Evolutionary conservation across 164 flowering plant species (phyloP).

Genomic region (Amborella trichopoda): DNA sequence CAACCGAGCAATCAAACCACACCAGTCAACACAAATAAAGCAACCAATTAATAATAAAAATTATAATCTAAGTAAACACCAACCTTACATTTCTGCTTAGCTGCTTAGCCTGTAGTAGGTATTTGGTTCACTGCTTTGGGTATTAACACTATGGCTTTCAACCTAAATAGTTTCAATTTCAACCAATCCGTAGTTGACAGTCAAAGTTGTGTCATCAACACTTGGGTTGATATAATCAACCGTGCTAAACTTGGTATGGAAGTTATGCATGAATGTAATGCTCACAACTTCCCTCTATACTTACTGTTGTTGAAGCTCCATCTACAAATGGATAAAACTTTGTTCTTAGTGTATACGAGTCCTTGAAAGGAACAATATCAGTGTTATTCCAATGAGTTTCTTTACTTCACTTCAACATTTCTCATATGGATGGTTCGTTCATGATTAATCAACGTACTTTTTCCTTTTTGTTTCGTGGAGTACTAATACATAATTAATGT

Average conservation of each 20-base stretch:
- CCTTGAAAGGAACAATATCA: conserved; percentile 1
- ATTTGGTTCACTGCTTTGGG: conserved; percentile 7
- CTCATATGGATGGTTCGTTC: too few relatives aligned
- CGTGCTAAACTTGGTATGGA: conserved; percentile 5
- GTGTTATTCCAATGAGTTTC: too few relatives aligned
- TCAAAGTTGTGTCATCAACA: conserved; percentile 6
- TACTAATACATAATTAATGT: too few relatives aligned
- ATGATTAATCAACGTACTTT: too few relatives aligned
- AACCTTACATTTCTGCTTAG: conserved; percentile 5
- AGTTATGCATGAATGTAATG: conserved; percentile 5
- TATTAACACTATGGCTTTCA: conserved; percentile 10
- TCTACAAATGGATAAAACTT: conserved; percentile 3
- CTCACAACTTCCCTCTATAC: too few relatives aligned
- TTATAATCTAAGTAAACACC: too few relatives aligned
- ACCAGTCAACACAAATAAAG: too few relatives aligned
- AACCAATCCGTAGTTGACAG: conserved; percentile 4
- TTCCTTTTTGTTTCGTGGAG: too few relatives aligned
- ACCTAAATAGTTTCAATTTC: conserved; percentile 5
- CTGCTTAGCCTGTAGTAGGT: conserved; percentile 4
- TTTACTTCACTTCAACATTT: too few relatives aligned
- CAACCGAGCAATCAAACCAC: too few relatives aligned
- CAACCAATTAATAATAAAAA: too few relatives aligned
- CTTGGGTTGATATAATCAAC: conserved; percentile 1
- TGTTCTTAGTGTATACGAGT: not conserved
- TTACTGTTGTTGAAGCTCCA: conserved; percentile 1